Conservation (phyloP, 2,329 filamentous ascomycete genomes). For the Aschersonia sp. region DNA sequence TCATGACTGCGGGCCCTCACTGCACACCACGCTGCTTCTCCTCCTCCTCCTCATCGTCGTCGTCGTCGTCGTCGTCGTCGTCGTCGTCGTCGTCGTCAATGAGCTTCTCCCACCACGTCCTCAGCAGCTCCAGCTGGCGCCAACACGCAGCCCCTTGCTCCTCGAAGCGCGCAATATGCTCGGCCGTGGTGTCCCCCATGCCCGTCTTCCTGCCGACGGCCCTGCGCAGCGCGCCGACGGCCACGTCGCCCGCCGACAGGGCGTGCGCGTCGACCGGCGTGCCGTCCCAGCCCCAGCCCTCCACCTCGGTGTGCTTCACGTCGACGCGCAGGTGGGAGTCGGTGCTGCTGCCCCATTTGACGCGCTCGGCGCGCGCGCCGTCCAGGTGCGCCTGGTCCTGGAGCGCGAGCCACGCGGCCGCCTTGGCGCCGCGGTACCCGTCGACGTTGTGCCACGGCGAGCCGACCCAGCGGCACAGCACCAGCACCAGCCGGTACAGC, state of each 20-base stretch:
- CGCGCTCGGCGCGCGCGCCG: slow-evolving; percentile 32
- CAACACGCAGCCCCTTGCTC: slow-evolving; percentile 45
- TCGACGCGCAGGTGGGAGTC: slow-evolving; percentile 41
- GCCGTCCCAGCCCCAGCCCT: slow-evolving; percentile 69
- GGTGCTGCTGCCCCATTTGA: slow-evolving; percentile 76
- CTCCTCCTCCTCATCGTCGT: too few species aligned
- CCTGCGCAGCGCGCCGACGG: slow-evolving; percentile 31
- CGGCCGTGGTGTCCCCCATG: slow-evolving; percentile 42
- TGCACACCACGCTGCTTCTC: too few species aligned
- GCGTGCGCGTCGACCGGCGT: slow-evolving; percentile 30
- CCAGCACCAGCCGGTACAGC: slow-evolving; percentile 53
- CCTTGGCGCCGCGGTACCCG: slow-evolving; percentile 62
- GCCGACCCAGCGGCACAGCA: slow-evolving; percentile 60
- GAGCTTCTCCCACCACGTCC: slow-evolving; percentile 47
- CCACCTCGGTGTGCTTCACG: slow-evolving; percentile 67
- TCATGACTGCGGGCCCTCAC: too few species aligned
- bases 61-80: too few species aligned
- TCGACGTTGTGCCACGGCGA: slow-evolving; percentile 76
- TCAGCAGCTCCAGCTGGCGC: slow-evolving; percentile 57
- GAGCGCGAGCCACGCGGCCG: slow-evolving; percentile 67
- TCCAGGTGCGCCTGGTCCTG: slow-evolving; percentile 49
- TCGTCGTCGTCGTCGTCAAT: slow-evolving; percentile 3
- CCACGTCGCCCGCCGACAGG: slow-evolving; percentile 22
- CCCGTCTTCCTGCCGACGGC: slow-evolving; percentile 44
- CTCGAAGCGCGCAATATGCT: slow-evolving; percentile 47